Percentiles rank a stretch among this genome's conserved stretches.
phyloP scores from a whole-genome alignment of 2,329 filamentous ascomycete genomes.

The Pseudogymnoascus sp. region DNA sequence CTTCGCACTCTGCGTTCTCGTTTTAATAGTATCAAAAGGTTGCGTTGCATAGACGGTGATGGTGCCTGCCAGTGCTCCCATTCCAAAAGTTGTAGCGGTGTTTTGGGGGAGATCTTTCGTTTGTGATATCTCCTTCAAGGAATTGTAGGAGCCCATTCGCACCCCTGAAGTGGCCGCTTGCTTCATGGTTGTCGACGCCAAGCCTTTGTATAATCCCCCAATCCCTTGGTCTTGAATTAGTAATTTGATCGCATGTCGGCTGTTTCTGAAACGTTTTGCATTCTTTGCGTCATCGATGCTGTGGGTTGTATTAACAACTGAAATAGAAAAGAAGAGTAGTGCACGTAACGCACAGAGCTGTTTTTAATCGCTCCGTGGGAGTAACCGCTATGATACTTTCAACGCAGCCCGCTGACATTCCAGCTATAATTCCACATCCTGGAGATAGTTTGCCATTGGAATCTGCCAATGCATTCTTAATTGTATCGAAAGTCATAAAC shows the following conservation, averaged over 20 bases:
- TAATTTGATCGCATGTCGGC: conserved; percentile 24
- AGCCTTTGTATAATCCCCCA: conserved; percentile 33
- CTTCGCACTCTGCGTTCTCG: conserved; percentile 49
- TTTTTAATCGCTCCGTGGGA: conserved; percentile 53
- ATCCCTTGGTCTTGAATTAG: conserved; percentile 33
- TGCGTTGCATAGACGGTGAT: conserved; percentile 53
- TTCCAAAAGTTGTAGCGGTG: conserved; percentile 49
- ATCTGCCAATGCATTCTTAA: conserved; percentile 47
- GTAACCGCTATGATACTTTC: conserved; percentile 56
- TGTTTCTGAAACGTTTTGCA: conserved; percentile 23
- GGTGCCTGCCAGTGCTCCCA: conserved; percentile 51
- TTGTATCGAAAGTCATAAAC: conserved; percentile 57
- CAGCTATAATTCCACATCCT: conserved; percentile 47
- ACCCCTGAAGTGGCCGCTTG: conserved; percentile 39
- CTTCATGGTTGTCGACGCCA: conserved; percentile 37
- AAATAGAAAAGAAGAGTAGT: background rate
- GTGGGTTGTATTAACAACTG: background rate
- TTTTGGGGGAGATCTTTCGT: conserved; percentile 29
- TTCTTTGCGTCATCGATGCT: conserved; percentile 32
- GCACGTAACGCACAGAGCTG: conserved; percentile 16
- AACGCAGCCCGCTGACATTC: conserved; percentile 53
- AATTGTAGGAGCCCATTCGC: conserved; percentile 40
- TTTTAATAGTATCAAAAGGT: conserved; percentile 58
- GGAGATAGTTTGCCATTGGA: conserved; percentile 48
- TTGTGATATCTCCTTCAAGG: conserved; percentile 31